Evolutionary conservation across 345 rosid genomes (phyloP).

Genomic region (Brassica carinata): DNA sequence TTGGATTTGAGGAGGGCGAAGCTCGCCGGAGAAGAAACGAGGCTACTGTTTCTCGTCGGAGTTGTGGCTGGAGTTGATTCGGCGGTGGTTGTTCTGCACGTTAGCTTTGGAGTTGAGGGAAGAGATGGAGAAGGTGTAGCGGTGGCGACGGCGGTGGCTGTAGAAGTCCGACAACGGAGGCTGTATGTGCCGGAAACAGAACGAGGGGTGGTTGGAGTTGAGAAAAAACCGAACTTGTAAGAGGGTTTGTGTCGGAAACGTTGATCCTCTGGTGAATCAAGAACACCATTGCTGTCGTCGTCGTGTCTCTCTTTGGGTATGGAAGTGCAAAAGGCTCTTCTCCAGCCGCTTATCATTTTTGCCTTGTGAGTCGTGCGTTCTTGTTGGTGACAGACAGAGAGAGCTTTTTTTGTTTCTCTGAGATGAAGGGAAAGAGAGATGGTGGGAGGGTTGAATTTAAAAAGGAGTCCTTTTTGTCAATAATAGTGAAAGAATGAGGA

Average conservation of each 20-base stretch:
- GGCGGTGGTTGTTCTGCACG: slow-evolving; percentile 47
- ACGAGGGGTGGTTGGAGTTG: slow-evolving; percentile 79
- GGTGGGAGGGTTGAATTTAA: slow-evolving; percentile 32
- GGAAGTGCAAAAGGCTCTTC: slow-evolving; percentile 88
- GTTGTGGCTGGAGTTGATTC: slow-evolving; percentile 24
- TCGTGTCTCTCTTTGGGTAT: slow-evolving; percentile 53
- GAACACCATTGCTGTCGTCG: slow-evolving; percentile 26
- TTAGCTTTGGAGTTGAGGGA: slow-evolving; percentile 67
- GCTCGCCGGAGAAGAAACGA: slow-evolving; percentile 55
- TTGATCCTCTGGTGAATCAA: slow-evolving; percentile 35
- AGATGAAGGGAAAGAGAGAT: slow-evolving; percentile 20
- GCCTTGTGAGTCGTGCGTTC: slow-evolving; percentile 31
- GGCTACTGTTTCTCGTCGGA: slow-evolving; percentile 39
- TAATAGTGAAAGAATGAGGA: slow-evolving; percentile 22
- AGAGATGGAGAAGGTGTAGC: slow-evolving; percentile 43
- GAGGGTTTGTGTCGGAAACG: slow-evolving; percentile 47
- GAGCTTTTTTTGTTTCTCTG: background rate
- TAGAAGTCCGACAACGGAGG: slow-evolving; percentile 64
- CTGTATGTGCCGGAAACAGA: slow-evolving; percentile 44
- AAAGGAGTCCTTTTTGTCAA: slow-evolving; percentile 3
- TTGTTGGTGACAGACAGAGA: slow-evolving; percentile 25
- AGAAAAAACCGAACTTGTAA: slow-evolving; percentile 64
- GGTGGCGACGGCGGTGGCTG: slow-evolving; percentile 29
- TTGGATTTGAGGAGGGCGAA: slow-evolving; percentile 72
- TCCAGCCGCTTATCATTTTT: slow-evolving; percentile 81